Base-by-base conservation (phyloP, 2,329 filamentous ascomycete species). In the Helminthosporium solani region DNA sequence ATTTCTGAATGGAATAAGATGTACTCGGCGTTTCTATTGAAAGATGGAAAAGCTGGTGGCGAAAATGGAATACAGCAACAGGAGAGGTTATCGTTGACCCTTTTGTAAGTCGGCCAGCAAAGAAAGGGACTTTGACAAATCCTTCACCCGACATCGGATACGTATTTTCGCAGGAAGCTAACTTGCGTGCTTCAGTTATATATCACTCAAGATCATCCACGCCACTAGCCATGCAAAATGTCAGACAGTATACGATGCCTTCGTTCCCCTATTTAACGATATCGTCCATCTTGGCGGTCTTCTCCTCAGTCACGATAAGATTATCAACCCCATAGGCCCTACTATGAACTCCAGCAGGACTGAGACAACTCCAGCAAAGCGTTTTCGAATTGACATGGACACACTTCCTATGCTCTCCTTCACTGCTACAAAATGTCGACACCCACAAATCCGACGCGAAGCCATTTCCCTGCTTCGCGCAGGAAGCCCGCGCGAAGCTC, bases 381-480 rank as follows among this genome's bases (percentile, higher is more conserved):
- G 35, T 5, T 47, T 47, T 27, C 27, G 34, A 2, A 21, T 47
- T 21, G 44, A 47, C 20, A 47, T 47, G 34, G 40, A 42, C 14
- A 39, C 34, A 7, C 20, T 47, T 5, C 39, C 44, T 14, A 42
- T 47, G 33, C 44, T 47, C 6, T 47, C 39, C 16, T 36, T 38
- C 19, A 28, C 33, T 18, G 43, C 44, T 11, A 40, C 25, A 19
- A 43, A 41, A 41, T 50, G 47, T 18, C 41, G 50, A 28, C 37
- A 53, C 18, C 47, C 47, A 7, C 14, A 14, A 23, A 20, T 48
- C 7, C 47, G 50, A 2, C 44, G 50, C 14, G 31, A 42, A 30
- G 50, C 47, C 38, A 48, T 48, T 18, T 15, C 23, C 1, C 27
- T 50, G 1, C 38, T 53, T 3, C 37, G 35, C 6, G 36, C 16